phyloP scores from a whole-genome alignment of 345 rosid species.

The Toxicodendron radicans region DNA sequence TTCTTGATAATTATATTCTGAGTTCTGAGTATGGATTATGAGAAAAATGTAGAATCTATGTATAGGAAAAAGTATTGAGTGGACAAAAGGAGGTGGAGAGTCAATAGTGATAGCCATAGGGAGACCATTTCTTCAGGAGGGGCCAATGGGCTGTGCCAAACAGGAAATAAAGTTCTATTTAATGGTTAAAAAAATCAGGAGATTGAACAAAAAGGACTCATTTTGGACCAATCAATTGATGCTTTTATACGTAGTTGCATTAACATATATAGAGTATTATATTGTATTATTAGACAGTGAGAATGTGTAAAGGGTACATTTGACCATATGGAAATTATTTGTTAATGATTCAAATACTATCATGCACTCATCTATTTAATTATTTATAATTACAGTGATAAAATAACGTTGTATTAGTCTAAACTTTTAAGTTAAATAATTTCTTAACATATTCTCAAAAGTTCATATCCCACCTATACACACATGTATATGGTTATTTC shows the following conservation, averaged over 20 bases:
- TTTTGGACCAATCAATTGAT: neutral
- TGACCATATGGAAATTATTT: neutral
- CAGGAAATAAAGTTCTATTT: conserved; percentile 7
- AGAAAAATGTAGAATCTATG: too few species aligned
- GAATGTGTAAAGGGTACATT: neutral
- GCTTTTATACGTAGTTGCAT: neutral
- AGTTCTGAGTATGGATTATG: too few species aligned
- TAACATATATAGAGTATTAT: neutral
- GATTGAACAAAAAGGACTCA: neutral
- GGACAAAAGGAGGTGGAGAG: conserved; percentile 31
- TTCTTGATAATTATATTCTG: too few species aligned
- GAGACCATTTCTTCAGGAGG: conserved; percentile 21
- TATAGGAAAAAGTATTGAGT: neutral
- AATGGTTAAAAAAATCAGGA: conserved; percentile 14
- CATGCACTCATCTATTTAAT: too few species aligned
- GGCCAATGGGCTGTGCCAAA: conserved; percentile 37
- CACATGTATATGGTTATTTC: too few species aligned
- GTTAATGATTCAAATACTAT: too few species aligned
- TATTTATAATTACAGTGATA: too few species aligned
- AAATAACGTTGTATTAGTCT: too few species aligned
- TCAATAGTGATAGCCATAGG: conserved; percentile 11
- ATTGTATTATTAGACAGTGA: too few species aligned
- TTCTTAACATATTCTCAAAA: too few species aligned
- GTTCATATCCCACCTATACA: too few species aligned
- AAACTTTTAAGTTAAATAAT: too few species aligned